These are phyloP conservation scores for Emericellopsis atlantica DNA, from an alignment of 2,329 filamentous ascomycete genomes.

Conservation along the genomic window DNA sequence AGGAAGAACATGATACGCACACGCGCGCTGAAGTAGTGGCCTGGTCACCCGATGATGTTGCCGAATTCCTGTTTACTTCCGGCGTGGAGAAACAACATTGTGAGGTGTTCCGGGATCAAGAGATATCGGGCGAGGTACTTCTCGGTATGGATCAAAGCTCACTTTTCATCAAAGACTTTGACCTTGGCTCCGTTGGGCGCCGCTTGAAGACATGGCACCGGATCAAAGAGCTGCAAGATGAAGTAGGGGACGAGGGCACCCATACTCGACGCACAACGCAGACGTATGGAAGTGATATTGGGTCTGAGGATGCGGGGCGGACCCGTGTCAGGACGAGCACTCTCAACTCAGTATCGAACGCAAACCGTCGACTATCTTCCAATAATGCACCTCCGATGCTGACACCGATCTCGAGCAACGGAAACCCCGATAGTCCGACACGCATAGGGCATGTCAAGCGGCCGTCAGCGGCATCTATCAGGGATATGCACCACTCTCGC, in stretches of 20 bases:
- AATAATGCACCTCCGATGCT: constrained; percentile 34
- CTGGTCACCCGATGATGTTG: constrained; percentile 75
- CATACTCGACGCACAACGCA: constrained; percentile 38
- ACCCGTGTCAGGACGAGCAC: constrained; percentile 45
- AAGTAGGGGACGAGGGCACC: constrained; percentile 46
- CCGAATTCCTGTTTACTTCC: constrained; percentile 74
- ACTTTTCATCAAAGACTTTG: constrained; percentile 89
- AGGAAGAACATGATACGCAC: constrained; percentile 70
- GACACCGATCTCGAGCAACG: constrained; percentile 24
- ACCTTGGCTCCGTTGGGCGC: constrained; percentile 80
- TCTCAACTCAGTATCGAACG: constrained; percentile 29
- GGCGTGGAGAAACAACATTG: constrained; percentile 86
- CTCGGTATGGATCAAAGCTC: constrained; percentile 93
- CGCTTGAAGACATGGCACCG: constrained; percentile 94
- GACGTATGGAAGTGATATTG: constrained; percentile 45
- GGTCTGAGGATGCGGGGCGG: constrained; percentile 38
- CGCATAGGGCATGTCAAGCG: constrained; percentile 38
- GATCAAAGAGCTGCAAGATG: constrained; percentile 82
- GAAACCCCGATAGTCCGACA: constrained; percentile 29
- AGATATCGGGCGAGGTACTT: constrained; percentile 88
- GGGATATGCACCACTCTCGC: constrained; percentile 71
- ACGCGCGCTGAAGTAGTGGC: constrained; percentile 58
- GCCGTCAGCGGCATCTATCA: constrained; percentile 71
- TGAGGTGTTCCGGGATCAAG: constrained; percentile 88
- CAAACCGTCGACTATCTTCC: constrained; percentile 32